Evolutionary conservation across 2,329 filamentous ascomycete species (phyloP).

Genomic region (Podosphaera aphanis): DNA sequence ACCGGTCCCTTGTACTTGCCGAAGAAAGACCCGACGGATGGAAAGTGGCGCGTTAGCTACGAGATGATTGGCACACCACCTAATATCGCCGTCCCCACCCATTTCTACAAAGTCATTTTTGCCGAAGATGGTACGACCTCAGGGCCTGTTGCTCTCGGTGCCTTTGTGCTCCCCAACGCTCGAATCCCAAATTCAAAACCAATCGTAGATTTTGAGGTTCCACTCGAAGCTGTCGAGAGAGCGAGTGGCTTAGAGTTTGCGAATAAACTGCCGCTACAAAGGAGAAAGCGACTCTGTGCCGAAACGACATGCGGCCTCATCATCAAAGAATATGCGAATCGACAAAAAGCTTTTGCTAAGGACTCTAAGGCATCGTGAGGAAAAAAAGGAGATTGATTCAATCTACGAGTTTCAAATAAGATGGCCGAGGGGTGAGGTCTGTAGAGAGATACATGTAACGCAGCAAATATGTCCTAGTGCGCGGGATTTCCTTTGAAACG

Average conservation of each 20-base stretch:
- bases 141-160: slow-evolving; percentile 68
- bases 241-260: slow-evolving; percentile 86
- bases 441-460: too few species aligned
- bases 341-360: slow-evolving; percentile 30
- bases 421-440: too few species aligned
- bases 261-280: slow-evolving; percentile 45
- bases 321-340: slow-evolving; percentile 52
- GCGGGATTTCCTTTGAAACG: too few species aligned
- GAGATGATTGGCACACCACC: slow-evolving; percentile 89
- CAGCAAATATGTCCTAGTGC: too few species aligned
- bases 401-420: too few species aligned
- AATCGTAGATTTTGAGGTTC: slow-evolving; percentile 80
- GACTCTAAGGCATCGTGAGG: neutral
- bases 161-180: slow-evolving; percentile 88
- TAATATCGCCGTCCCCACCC: slow-evolving; percentile 85
- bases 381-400: too few species aligned
- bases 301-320: slow-evolving; percentile 68
- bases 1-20: slow-evolving; percentile 89
- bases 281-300: slow-evolving; percentile 59
- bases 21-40: slow-evolving; percentile 54
- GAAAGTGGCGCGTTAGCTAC: slow-evolving; percentile 88
- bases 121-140: slow-evolving; percentile 54
- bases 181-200: slow-evolving; percentile 71
- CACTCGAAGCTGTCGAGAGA: slow-evolving; percentile 74
- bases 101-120: slow-evolving; percentile 98